phyloP scores from a whole-genome alignment of 768 basidiomycete genomes.

The Gymnopilus junonius region DNA sequence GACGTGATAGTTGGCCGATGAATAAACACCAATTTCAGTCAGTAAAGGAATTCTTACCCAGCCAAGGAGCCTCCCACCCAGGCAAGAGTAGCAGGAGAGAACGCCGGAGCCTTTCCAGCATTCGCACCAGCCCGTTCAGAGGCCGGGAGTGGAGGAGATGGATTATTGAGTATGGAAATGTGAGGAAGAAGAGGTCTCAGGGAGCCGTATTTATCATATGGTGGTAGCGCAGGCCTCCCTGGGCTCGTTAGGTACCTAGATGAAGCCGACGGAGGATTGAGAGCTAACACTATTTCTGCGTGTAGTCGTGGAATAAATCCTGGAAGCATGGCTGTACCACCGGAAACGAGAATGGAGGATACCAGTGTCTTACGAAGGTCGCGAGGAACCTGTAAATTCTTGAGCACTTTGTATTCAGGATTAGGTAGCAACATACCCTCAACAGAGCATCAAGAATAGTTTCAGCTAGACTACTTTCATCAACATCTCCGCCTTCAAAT shows the following conservation, averaged over 20 bases:
- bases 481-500: constrained; percentile 89
- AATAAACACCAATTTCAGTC: neutral
- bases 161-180: constrained; percentile 88
- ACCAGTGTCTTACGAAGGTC: constrained; percentile 88
- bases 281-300: constrained; percentile 62
- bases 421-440: constrained; percentile 53
- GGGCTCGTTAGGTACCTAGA: constrained; percentile 40
- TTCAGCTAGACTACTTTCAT: constrained; percentile 85
- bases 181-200: constrained; percentile 73
- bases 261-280: constrained; percentile 26
- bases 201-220: constrained; percentile 75
- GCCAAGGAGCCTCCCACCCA: constrained; percentile 97
- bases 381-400: constrained; percentile 68
- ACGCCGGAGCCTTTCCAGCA: constrained; percentile 87
- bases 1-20: constrained; percentile 7
- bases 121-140: constrained; percentile 59
- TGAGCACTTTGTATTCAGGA: neutral
- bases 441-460: constrained; percentile 78
- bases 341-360: constrained; percentile 83
- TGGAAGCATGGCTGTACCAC: constrained; percentile 91
- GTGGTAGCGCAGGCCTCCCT: constrained; percentile 45
- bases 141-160: constrained; percentile 56
- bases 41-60: constrained; percentile 67
- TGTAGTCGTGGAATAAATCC: constrained; percentile 93
- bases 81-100: constrained; percentile 76